Evolutionary conservation across 257 asterid species (phyloP), one percentile per base, ranked within the genome.

Genomic region (Cinchona pubescens): DNA sequence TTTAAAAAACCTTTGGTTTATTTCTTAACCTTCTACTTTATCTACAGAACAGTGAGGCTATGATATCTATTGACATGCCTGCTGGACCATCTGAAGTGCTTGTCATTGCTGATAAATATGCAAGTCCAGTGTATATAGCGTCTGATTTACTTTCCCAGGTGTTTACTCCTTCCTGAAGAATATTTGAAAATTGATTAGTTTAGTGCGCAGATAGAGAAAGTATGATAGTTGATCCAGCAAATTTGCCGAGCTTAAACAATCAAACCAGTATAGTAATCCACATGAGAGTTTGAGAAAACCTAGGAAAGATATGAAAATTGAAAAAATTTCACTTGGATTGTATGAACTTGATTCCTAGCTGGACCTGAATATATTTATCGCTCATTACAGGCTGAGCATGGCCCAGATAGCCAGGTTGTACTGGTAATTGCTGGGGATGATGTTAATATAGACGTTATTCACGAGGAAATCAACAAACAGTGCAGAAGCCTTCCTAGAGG

Each of bases 41-140:
- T 79, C 76, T 78, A 77, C 88, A 94, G 99, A 94, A 92, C 82
- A 94, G 99, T 74, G 99, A 94, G 80, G 99, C 98, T 51, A 88
- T 94, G 99, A 81, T 92, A 78, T 92, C 97, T 69, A 92, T 94
- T 82, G 99, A 94, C 88, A 94, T 94, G 99, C 98, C 99, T 16
- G 96, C 98, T 81, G 99, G 99, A 81, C 99, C 99, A 74, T 94
- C 99, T n/a, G 99, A 94, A 94, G 98, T 94, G 79, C 99, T 95
- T 79, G 96, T 92, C 76, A 89, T 91, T 75, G 98, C 97, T 76
- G 99, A 92, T 83, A 83, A 90, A 81, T 81, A 87, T 81, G 93
- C 98, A 66, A 95, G 80, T 81, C 97, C 96, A 78, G 96, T 88
- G 77, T 96, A 95, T 80, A 82, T 95, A 70, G 99, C 99, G 16